Evolutionary conservation across 2,329 filamentous ascomycete species (phyloP).

Genomic region (Exophiala sp.): DNA sequence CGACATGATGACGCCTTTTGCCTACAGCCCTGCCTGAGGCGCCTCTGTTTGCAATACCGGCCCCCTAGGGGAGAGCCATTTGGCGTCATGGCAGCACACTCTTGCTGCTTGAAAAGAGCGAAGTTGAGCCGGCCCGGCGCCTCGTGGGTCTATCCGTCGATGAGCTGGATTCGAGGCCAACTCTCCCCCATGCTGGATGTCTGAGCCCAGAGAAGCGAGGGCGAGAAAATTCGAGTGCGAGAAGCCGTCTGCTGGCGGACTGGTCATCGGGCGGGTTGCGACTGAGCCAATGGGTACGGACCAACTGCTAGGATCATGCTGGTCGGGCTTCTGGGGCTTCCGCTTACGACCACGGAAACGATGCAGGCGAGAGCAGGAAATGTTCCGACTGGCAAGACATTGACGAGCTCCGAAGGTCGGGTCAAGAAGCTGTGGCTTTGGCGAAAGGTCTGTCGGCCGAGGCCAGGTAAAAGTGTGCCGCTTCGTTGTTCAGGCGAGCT

Average conservation of each 20-base stretch:
- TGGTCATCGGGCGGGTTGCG: slow-evolving; percentile 15
- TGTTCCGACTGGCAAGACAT: slow-evolving; percentile 19
- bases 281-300: slow-evolving; percentile 15
- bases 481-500: slow-evolving; percentile 7
- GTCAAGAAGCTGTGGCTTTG: neutral
- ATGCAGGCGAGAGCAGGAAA: slow-evolving; percentile 13
- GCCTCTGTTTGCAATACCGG: slow-evolving; percentile 12
- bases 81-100: slow-evolving; percentile 4
- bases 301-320: slow-evolving; percentile 9
- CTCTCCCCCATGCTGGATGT: slow-evolving; percentile 5
- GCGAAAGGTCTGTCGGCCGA: neutral
- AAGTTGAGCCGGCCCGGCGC: slow-evolving; percentile 14
- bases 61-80: slow-evolving; percentile 1
- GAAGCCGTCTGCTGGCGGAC: slow-evolving; percentile 15
- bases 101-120: slow-evolving; percentile 6
- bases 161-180: slow-evolving; percentile 8
- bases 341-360: slow-evolving; percentile 3
- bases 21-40: slow-evolving; percentile 5
- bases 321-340: slow-evolving; percentile 4
- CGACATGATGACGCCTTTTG: slow-evolving; percentile 3
- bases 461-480: neutral
- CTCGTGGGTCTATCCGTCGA: neutral
- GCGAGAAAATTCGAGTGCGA: slow-evolving; percentile 8
- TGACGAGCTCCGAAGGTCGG: neutral
- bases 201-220: slow-evolving; percentile 10